Percentiles rank a stretch among this genome's conserved stretches.
These are phyloP conservation scores for Penicillium cinerascens DNA, from an alignment of 495 filamentous ascomycete species.

Conservation along the genomic window DNA sequence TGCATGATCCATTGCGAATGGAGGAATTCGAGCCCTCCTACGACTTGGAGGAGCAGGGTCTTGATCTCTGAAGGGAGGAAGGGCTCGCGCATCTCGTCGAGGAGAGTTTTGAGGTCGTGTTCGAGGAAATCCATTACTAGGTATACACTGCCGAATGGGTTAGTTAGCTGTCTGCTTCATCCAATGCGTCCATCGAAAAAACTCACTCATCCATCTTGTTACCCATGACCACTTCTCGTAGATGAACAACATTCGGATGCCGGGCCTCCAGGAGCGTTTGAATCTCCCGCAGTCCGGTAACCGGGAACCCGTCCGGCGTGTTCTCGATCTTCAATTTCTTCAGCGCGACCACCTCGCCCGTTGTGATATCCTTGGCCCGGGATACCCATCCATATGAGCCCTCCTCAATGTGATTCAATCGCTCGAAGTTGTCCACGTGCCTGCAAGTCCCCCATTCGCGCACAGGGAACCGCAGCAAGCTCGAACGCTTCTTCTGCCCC, in stretches of 20 bases:
- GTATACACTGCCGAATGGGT: constrained; percentile 62
- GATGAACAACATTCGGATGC: constrained; percentile 73
- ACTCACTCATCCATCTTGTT: constrained; percentile 72
- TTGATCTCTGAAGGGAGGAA: constrained; percentile 94
- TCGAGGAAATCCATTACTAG: constrained; percentile 98
- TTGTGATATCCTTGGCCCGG: constrained; percentile 71
- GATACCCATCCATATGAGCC: constrained; percentile 95
- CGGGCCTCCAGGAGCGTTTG: constrained; percentile 59
- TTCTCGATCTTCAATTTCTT: constrained; percentile 94
- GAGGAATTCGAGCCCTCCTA: constrained; percentile 78
- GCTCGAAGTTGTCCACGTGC: constrained; percentile 85
- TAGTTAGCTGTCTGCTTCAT: not conserved
- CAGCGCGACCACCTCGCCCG: constrained; percentile 84
- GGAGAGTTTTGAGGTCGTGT: constrained; percentile 93
- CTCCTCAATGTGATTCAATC: constrained; percentile 94
- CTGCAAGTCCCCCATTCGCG: constrained; percentile 70
- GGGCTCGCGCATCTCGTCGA: constrained; percentile 89
- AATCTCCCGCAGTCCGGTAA: constrained; percentile 91
- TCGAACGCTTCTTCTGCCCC: constrained; percentile 24
- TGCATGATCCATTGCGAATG: constrained; percentile 93
- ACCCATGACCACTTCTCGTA: constrained; percentile 85
- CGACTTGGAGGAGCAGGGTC: constrained; percentile 79
- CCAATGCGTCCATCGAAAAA: not conserved
- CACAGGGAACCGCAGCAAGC: constrained; percentile 67
- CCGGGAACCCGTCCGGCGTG: constrained; percentile 79